Conservation (phyloP, 129 eudicot species). For the Flaveria trinervia region DNA sequence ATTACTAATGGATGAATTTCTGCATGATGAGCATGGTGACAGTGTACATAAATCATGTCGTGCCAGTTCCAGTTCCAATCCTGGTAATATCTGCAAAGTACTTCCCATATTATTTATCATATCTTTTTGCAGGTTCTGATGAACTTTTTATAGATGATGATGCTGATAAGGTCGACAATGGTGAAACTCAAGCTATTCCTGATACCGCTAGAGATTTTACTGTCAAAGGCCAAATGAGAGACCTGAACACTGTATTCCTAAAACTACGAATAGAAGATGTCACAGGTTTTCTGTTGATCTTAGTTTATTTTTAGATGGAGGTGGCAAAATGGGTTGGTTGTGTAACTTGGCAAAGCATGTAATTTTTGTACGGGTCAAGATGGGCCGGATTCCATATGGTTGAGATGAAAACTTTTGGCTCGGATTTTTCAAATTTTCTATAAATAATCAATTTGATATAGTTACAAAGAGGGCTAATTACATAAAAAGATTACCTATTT, state of each 20-base stretch:
- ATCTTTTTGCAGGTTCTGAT: constrained; percentile 25
- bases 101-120: background rate
- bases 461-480: too few relatives aligned
- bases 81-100: constrained; percentile 41
- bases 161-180: constrained; percentile 38
- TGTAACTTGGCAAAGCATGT: constrained; percentile 2
- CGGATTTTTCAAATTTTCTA: background rate
- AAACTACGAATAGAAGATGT: constrained; percentile 81
- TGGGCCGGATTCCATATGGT: background rate
- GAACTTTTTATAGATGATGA: constrained; percentile 41
- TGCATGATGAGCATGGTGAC: background rate
- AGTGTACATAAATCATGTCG: constrained; percentile 32
- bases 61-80: constrained; percentile 25
- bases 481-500: too few relatives aligned
- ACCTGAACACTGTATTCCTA: constrained; percentile 78
- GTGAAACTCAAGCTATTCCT: constrained; percentile 25
- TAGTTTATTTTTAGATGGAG: constrained; percentile 8
- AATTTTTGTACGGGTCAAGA: background rate
- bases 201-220: constrained; percentile 67
- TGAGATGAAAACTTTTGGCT: background rate
- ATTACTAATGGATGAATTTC: constrained; percentile 13
- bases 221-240: constrained; percentile 81
- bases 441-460: too few relatives aligned
- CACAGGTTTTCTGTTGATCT: constrained; percentile 52
- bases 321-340: background rate